Base-by-base conservation (phyloP, 257 asterid species). In the Scutellaria minor region DNA sequence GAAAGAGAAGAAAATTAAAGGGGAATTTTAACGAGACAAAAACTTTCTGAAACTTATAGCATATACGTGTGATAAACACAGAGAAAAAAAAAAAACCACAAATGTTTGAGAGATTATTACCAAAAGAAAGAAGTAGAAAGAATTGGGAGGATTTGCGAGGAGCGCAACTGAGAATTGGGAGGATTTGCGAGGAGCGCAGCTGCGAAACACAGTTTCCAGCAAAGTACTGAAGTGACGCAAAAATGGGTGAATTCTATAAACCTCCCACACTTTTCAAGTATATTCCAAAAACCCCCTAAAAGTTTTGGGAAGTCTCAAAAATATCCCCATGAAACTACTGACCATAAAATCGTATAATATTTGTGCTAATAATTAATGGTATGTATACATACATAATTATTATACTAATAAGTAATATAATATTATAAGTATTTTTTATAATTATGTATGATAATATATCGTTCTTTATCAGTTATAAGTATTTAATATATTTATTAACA, bases 211-310 rank as follows among this genome's bases (percentile, higher is more conserved):
- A 4, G 42, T 37, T 40, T 57, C 51, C n/a, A 14, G 56, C 12
- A 2, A 41, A 66, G 72, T 47, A 24, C 3, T 3, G 24, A 54
- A 66, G 14, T 40, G 53, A 10, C 11, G 52, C 11, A 51, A 50
- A 67, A 35, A 66, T 66, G 71, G 60, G 72, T 10, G 8, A 52
- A 55, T 11, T 55, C 61, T 55, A 55, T 55, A 35, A 22, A n/a
- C 51, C 63, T 68, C 72, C 72, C 51, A 20, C 2, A 11, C 6
- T 9, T 45, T 53, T 39, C 11, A 14, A n/a, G 2, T 69, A 40
- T 11, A 54, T 69, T 13, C 6, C 55, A 40, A 40, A 55, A 12
- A 13, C 27, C 39, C 35, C 10, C 47, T 11, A 6, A 8, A 52
- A 15, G 1, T 51, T 68, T 15, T 2, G 6, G 20, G 5, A 68